Conservation (phyloP, 345 rosid genomes). For the Reutealis trisperma region DNA sequence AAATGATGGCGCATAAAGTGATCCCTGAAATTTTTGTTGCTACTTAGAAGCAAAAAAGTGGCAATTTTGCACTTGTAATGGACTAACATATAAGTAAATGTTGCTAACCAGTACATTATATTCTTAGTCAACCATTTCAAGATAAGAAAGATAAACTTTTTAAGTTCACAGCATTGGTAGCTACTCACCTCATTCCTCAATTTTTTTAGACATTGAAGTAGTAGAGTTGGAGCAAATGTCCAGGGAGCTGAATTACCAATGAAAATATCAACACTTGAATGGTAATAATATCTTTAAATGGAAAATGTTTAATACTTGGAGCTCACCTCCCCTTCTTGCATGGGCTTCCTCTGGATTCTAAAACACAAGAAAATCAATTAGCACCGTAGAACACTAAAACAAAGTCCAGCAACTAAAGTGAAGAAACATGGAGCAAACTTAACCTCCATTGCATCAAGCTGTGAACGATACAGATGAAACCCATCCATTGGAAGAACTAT, state of each 20-base stretch:
- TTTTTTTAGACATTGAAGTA: conserved; percentile 70
- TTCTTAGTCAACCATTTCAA: neutral
- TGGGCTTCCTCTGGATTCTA: conserved; percentile 94
- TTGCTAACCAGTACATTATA: neutral
- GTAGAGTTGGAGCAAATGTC: conserved; percentile 71
- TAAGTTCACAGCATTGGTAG: conserved; percentile 6
- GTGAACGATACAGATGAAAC: conserved; percentile 84
- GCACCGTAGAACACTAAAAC: neutral
- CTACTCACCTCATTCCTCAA: conserved; percentile 67
- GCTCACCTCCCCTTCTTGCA: conserved; percentile 96
- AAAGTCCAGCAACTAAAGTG: conserved; percentile 1
- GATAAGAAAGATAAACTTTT: neutral
- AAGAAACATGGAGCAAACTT: conserved; percentile 20
- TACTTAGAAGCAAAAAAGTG: conserved; percentile 21
- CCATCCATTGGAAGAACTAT: conserved; percentile 92
- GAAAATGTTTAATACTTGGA: conserved; percentile 19
- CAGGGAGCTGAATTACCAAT: conserved; percentile 72
- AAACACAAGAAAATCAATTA: conserved; percentile 17
- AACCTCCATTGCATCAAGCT: conserved; percentile 97
- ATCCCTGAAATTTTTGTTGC: conserved; percentile 51
- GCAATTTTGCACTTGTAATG: neutral
- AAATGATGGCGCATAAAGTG: conserved; percentile 85
- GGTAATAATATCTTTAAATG: conserved; percentile 2
- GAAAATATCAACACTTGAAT: conserved; percentile 20
- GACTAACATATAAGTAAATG: neutral